These are phyloP conservation scores for Citrus mangshanensis DNA, from an alignment of 345 rosid genomes.

Conservation along the genomic window DNA sequence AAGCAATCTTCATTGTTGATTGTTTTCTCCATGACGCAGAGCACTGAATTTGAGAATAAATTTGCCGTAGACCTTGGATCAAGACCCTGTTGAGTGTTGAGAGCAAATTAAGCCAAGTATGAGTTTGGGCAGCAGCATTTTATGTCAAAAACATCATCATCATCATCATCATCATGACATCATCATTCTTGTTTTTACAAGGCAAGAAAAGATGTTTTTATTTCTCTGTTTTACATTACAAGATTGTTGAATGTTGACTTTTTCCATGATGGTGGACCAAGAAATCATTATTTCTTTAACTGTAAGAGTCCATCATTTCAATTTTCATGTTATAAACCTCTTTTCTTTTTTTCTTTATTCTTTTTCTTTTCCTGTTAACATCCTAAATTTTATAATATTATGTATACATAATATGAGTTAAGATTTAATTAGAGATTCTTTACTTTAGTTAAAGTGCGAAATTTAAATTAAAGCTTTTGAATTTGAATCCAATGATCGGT, in stretches of 20 bases:
- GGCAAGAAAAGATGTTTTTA: neutral
- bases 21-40: conserved; percentile 70
- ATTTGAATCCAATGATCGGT: too few species aligned
- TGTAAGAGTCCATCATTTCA: too few species aligned
- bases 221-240: neutral
- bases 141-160: neutral
- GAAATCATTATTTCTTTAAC: too few species aligned
- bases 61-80: conserved; percentile 82
- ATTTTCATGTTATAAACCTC: too few species aligned
- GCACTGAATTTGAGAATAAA: conserved; percentile 54
- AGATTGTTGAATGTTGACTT: neutral
- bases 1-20: conserved; percentile 74
- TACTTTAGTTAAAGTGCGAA: too few species aligned
- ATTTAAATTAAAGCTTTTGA: too few species aligned
- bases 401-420: too few species aligned
- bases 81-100: conserved; percentile 68
- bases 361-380: too few species aligned
- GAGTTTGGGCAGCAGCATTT: too few species aligned
- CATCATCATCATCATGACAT: neutral
- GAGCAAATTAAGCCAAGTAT: neutral
- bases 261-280: neutral
- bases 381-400: too few species aligned
- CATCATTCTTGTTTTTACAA: neutral
- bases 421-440: too few species aligned
- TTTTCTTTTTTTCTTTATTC: too few species aligned